phyloP scores from a whole-genome alignment of 305 asterid species.

The Fraxinus greggii region DNA sequence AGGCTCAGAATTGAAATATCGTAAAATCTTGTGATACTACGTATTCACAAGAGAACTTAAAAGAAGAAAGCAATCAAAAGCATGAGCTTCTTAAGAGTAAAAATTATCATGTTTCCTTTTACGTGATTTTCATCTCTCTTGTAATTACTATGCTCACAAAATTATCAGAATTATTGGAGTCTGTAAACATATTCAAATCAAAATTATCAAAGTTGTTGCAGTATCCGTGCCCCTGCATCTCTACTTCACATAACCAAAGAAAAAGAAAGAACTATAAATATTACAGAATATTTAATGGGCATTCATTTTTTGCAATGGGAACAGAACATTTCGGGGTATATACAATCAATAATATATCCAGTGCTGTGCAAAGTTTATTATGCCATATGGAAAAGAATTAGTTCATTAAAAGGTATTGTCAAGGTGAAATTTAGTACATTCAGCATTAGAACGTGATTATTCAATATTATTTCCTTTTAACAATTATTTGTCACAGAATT shows the following conservation, averaged over 20 bases:
- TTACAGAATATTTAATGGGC: neutral
- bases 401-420: neutral
- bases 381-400: neutral
- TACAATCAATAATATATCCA: neutral
- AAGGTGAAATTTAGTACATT: neutral
- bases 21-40: neutral
- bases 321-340: neutral
- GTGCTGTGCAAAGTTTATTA: neutral
- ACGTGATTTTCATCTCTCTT: neutral
- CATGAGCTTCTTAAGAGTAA: neutral
- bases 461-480: neutral
- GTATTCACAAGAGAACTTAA: neutral
- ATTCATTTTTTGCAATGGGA: neutral
- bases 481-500: neutral
- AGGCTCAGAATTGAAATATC: neutral
- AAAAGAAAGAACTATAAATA: neutral
- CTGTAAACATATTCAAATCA: neutral
- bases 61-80: neutral
- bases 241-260: neutral
- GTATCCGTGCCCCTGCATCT: neutral
- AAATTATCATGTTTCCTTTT: neutral
- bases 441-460: neutral
- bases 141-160: neutral
- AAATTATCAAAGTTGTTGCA: neutral
- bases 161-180: too few relatives aligned